phyloP scores from a whole-genome alignment of 495 filamentous ascomycete species.

The Penicillium taxi region DNA sequence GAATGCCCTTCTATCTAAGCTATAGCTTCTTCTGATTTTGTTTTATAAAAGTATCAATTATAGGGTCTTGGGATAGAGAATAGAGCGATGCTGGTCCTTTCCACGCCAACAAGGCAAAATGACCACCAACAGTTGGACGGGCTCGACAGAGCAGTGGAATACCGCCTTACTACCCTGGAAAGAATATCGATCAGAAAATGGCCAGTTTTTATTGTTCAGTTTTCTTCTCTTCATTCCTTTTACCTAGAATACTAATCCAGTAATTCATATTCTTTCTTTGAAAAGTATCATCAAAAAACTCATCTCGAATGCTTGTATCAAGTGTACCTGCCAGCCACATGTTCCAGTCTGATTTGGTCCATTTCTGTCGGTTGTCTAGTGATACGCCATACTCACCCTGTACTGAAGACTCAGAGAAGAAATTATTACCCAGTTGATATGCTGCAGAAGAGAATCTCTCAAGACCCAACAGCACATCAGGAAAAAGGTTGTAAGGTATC shows the following conservation, averaged over 20 bases:
- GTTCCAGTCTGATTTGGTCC: conserved; percentile 47
- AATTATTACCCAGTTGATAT: conserved; percentile 31
- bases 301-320: conserved; percentile 18
- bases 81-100: conserved; percentile 26
- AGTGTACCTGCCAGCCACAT: conserved; percentile 39
- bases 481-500: conserved; percentile 40
- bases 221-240: too few relatives aligned
- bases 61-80: too few relatives aligned
- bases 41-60: too few relatives aligned
- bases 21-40: too few relatives aligned
- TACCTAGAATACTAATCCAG: too few relatives aligned
- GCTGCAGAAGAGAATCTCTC: conserved; percentile 30
- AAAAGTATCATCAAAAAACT: conserved; percentile 30
- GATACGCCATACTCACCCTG: conserved; percentile 37
- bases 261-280: too few relatives aligned
- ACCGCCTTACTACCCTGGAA: conserved; percentile 29
- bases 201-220: conserved; percentile 39
- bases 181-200: conserved; percentile 42
- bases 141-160: conserved; percentile 39
- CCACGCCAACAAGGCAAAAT: conserved; percentile 46
- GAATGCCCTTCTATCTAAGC: too few relatives aligned
- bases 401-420: conserved; percentile 29
- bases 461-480: conserved; percentile 38
- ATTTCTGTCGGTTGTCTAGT: conserved; percentile 36
- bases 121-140: conserved; percentile 48